Conservation (phyloP, 768 basidiomycete genomes). For the Sporobolomyces phaffii region DNA sequence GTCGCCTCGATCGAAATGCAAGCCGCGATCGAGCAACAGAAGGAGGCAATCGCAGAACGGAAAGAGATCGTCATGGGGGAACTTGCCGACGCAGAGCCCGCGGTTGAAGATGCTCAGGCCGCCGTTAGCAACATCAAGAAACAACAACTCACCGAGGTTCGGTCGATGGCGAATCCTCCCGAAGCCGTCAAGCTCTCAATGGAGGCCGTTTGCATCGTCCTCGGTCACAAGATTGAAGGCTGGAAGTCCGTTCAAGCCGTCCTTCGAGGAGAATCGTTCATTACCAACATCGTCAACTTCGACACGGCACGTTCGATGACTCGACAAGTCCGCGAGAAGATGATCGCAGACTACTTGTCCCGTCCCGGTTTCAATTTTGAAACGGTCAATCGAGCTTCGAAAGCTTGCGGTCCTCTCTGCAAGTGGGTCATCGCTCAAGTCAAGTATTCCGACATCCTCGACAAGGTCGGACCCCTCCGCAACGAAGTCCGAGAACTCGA, state of each 20-base stretch:
- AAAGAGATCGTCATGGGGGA: slow-evolving; percentile 85
- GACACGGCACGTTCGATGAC: slow-evolving; percentile 89
- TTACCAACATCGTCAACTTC: slow-evolving; percentile 88
- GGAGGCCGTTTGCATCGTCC: slow-evolving; percentile 94
- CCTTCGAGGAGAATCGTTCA: slow-evolving; percentile 95
- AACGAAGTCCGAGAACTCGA: slow-evolving; percentile 92
- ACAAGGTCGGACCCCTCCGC: slow-evolving; percentile 91
- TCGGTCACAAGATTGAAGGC: slow-evolving; percentile 92
- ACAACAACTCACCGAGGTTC: slow-evolving; percentile 91
- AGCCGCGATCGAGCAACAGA: slow-evolving; percentile 84
- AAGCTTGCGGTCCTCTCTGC: slow-evolving; percentile 93
- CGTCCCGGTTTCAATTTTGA: slow-evolving; percentile 90
- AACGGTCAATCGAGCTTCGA: slow-evolving; percentile 86
- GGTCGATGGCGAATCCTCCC: slow-evolving; percentile 96
- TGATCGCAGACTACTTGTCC: slow-evolving; percentile 89
- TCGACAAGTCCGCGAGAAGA: slow-evolving; percentile 73
- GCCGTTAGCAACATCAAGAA: slow-evolving; percentile 97
- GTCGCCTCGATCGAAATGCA: slow-evolving; percentile 92
- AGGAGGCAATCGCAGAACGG: slow-evolving; percentile 79
- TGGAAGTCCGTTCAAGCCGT: slow-evolving; percentile 95
- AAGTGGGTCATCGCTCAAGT: slow-evolving; percentile 99
- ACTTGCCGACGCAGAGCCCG: slow-evolving; percentile 94
- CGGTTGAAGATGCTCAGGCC: slow-evolving; percentile 85
- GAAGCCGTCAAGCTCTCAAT: slow-evolving; percentile 96
- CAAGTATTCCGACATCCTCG: slow-evolving; percentile 90